Base-by-base conservation (phyloP, 148 eudicot genomes). In the Heliosperma pusillum region DNA sequence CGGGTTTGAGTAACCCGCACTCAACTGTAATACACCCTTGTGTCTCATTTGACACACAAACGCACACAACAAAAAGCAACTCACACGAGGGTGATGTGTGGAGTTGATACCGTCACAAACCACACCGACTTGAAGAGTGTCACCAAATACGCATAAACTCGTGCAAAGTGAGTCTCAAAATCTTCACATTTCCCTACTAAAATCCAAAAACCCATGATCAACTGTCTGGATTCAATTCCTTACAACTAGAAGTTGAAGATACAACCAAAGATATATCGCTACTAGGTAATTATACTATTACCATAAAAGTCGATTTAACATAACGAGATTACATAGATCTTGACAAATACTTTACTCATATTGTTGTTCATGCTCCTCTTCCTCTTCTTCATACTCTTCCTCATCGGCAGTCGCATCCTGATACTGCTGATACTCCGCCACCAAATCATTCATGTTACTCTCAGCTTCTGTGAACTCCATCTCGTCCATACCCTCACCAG, bases 371-470 rank as follows among this genome's bases (percentile, higher is more conserved):
- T 67, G 71, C 53, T 67, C 71, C 11, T 67, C 71, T 27, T 67
- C 71, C 47, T 67, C 71, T 4, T 67, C 71, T 44, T 67, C 71
- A 67, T 67, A 42, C 71, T 67, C 71, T 44, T 67, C 71, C 55
- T 67, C 71, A 20, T 67, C 71, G 9, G 71, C 71, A 0, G 71
- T 67, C 0, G 71, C 71, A 67, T 67, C 71, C 55, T 67, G 71
- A 67, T 67, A 67, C 53, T 67, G 71, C 71, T 67, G 71, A 67
- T 67, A 67, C 71, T 67, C 71, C 19, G 71, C 71, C 71, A 67
- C 71, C 71, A 67, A 67, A 67, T 67, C 71, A 42, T 67, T 67
- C 71, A 67, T 67, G 44, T 67, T 67, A 42, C 71, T 67, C 55
- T 67, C 71, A 10, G 71, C 71, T 50, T 67, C 71, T 0, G 71